Base-by-base conservation (phyloP, 192 early-diverging fungal genomes). In the Entomortierella lignicola region DNA sequence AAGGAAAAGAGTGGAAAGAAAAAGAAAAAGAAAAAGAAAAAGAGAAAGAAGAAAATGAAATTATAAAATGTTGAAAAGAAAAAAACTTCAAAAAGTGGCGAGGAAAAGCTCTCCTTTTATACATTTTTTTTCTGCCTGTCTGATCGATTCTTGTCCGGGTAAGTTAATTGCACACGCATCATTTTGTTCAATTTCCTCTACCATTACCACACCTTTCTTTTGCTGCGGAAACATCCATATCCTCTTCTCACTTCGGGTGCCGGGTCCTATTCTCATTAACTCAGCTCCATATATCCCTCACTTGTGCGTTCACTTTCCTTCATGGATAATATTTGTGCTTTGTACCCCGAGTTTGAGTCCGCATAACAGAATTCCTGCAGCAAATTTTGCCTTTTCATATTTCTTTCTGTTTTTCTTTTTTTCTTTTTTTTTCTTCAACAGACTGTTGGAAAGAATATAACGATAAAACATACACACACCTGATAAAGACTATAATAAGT, bases 31-130 rank as follows among this genome's bases (percentile, higher is more conserved):
- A 51, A 31, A 31, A 25, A 25, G 58, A 56, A 47, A 55, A 50
- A 20, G 47, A 51, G 20, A 32, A 4, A n/a, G 15, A 12, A n/a
- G 52, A 23, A 32, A 55, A 65, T 6, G 37, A 41, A 61, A 48
- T 17, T 17, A n/a, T n/a, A n/a, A n/a, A n/a, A n/a, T n/a, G n/a
- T n/a, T n/a, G 31, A 41, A 17, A 53, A 53, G 15, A 27, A 20
- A 53, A 53, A 53, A 27, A 51, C 26, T 8, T 8, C 26, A 50
- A 62, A 43, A 7, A 55, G 54, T n/a, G n/a, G n/a, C 15, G 39
- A 41, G 48, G 60, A 41, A 29, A 17, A 39, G 52, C 27, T 8
- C 52, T 54, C 52, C 26, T 54, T 57, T 57, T 57, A 57, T 57
- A 57, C 55, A 13, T 57, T 26, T 10, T 13, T 42, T 42, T 6